Conservation (phyloP, 352 stramenopile species). For the Globisporangium paroecandrum region DNA sequence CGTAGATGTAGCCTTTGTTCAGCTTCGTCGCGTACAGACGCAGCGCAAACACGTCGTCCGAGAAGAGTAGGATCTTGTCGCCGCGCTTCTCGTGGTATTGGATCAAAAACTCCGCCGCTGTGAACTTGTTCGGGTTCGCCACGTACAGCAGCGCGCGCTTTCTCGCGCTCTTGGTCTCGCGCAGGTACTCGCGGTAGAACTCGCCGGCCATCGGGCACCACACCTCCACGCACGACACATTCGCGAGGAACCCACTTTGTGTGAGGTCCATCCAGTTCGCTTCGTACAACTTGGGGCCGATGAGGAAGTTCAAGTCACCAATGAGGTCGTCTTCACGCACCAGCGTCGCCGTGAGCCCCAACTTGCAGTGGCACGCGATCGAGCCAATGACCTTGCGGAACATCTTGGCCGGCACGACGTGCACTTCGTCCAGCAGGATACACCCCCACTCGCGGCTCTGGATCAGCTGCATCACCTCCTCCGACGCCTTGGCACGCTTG, state of each 20-base stretch:
- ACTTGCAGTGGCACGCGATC: conserved; percentile 96
- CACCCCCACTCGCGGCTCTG: conserved; percentile 97
- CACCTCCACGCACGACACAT: conserved; percentile 98
- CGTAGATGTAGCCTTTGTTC: conserved; percentile 95
- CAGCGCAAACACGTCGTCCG: conserved; percentile 97
- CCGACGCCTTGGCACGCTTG: conserved; percentile 88
- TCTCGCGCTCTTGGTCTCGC: conserved; percentile 82
- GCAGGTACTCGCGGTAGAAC: conserved; percentile 94
- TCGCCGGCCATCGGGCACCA: conserved; percentile 98
- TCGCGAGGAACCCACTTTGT: conserved; percentile 94
- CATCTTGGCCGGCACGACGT: conserved; percentile 98
- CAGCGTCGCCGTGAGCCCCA: conserved; percentile 98
- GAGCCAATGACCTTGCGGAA: conserved; percentile 95
- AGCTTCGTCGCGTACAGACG: conserved; percentile 92
- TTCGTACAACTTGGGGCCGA: conserved; percentile 95
- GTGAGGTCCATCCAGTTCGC: conserved; percentile 99
- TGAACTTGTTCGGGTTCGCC: conserved; percentile 99
- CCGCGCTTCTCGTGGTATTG: conserved; percentile 96
- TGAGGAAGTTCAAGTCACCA: conserved; percentile 99
- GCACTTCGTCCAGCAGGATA: conserved; percentile 95
- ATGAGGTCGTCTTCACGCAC: conserved; percentile 99
- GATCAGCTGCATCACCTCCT: conserved; percentile 97
- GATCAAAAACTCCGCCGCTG: conserved; percentile 94
- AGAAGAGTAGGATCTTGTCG: conserved; percentile 99
- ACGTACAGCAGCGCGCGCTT: conserved; percentile 97